phyloP scores from a whole-genome alignment of 305 asterid genomes.

The Fraxinus sp. region DNA sequence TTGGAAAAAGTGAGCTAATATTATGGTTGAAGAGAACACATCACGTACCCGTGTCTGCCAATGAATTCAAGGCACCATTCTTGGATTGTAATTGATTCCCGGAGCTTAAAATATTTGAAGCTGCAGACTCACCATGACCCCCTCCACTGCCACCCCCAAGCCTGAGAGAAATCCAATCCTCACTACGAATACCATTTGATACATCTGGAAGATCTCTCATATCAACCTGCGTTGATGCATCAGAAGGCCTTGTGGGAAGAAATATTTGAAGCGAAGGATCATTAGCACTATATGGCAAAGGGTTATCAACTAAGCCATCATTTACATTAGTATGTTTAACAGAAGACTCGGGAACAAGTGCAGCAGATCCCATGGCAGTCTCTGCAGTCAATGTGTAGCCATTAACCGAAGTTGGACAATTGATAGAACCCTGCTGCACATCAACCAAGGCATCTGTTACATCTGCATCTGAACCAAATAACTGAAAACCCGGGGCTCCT shows the following conservation, averaged over 20 bases:
- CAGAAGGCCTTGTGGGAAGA: slow-evolving; percentile 83
- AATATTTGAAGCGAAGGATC: slow-evolving; percentile 91
- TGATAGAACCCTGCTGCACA: slow-evolving; percentile 57
- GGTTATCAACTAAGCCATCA: slow-evolving; percentile 70
- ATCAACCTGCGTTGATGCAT: slow-evolving; percentile 53
- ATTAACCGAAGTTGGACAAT: slow-evolving; percentile 56
- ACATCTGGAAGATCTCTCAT: slow-evolving; percentile 55
- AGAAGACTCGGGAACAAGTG: slow-evolving; percentile 48
- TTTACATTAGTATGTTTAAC: slow-evolving; percentile 42
- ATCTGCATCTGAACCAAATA: slow-evolving; percentile 75
- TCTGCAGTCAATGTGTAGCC: slow-evolving; percentile 54
- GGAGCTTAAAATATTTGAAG: slow-evolving; percentile 50
- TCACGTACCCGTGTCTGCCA: slow-evolving; percentile 64
- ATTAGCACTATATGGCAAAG: slow-evolving; percentile 56
- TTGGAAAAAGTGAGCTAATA: neutral
- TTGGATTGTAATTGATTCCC: slow-evolving; percentile 49
- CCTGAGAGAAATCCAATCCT: slow-evolving; percentile 87
- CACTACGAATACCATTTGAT: slow-evolving; percentile 64
- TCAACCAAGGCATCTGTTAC: slow-evolving; percentile 60
- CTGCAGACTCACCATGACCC: slow-evolving; percentile 40
- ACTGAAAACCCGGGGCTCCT: slow-evolving; percentile 70
- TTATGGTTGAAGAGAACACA: neutral
- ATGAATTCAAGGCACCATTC: slow-evolving; percentile 48
- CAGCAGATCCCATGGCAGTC: slow-evolving; percentile 53
- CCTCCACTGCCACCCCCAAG: slow-evolving; percentile 70